Percentiles rank a stretch among this genome's conserved stretches.
Evolutionary conservation across 2,329 filamentous ascomycete species (phyloP).

Genomic region (Xylaria sp.): DNA sequence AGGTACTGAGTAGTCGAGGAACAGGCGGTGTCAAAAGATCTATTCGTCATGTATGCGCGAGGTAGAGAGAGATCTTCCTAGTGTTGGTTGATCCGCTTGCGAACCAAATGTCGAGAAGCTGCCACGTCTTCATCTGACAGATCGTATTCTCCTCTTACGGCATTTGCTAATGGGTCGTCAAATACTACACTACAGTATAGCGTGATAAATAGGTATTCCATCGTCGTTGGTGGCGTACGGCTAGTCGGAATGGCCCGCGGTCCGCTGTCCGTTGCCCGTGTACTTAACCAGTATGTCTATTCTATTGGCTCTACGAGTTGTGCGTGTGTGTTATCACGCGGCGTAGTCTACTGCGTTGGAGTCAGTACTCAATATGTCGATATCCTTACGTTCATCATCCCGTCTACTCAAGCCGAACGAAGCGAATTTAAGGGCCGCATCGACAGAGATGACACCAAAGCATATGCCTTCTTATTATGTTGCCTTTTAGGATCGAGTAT

Average conservation of each 20-base stretch:
- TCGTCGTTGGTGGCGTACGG: slow-evolving; percentile 26
- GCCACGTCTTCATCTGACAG: slow-evolving; percentile 29
- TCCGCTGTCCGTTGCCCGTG: slow-evolving; percentile 5
- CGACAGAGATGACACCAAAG: not conserved
- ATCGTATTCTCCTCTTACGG: slow-evolving; percentile 9
- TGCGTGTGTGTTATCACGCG: not conserved
- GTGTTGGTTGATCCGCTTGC: not conserved
- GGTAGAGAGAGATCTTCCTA: slow-evolving; percentile 3
- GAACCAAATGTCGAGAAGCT: slow-evolving; percentile 1
- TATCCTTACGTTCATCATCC: slow-evolving; percentile 1
- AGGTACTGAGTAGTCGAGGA: not conserved
- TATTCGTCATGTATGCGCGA: slow-evolving; percentile 14
- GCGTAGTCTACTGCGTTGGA: not conserved
- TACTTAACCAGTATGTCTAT: not conserved
- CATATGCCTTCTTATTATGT: not conserved
- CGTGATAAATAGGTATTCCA: slow-evolving; percentile 1
- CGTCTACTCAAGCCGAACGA: not conserved
- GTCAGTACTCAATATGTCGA: not conserved
- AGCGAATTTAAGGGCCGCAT: not conserved
- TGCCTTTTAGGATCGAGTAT: not conserved
- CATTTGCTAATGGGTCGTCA: not conserved
- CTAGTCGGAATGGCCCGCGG: slow-evolving; percentile 35
- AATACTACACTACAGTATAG: slow-evolving; percentile 3
- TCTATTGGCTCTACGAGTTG: slow-evolving; percentile 9
- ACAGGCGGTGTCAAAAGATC: slow-evolving; percentile 32